Conservation (phyloP, 1,139 yeast genomes). For the Suhomyces chickasaworum region DNA sequence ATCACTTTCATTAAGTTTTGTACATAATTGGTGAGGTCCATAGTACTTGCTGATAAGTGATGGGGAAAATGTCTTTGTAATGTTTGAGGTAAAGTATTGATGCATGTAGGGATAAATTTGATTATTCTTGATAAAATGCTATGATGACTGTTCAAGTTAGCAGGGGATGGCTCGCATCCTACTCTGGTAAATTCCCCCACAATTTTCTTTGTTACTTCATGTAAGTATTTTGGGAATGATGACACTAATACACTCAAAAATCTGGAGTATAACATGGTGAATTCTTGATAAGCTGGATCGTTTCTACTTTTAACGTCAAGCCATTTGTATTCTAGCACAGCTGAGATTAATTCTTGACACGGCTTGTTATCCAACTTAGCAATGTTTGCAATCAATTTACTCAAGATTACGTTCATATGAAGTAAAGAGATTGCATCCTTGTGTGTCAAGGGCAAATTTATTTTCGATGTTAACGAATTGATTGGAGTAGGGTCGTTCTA, state of each 20-base stretch:
- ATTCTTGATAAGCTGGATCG: conserved; percentile 29
- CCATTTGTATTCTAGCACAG: conserved; percentile 57
- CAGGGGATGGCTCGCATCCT: conserved; percentile 16
- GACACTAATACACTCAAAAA: conserved; percentile 80
- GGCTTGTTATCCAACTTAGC: conserved; percentile 42
- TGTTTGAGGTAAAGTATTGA: conserved; percentile 61
- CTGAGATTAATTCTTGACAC: conserved; percentile 35
- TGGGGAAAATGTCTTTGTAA: conserved; percentile 74
- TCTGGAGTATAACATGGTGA: conserved; percentile 57
- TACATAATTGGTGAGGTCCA: conserved; percentile 62
- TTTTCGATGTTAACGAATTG: conserved; percentile 40
- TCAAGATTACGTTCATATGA: conserved; percentile 40
- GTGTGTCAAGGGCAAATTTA: conserved; percentile 35
- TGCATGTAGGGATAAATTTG: conserved; percentile 77
- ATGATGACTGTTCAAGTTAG: conserved; percentile 58
- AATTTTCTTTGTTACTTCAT: conserved; percentile 70
- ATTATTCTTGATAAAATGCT: conserved; percentile 62
- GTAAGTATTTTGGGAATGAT: conserved; percentile 86
- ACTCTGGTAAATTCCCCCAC: conserved; percentile 55
- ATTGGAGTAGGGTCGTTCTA: conserved; percentile 42
- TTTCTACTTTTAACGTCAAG: conserved; percentile 33
- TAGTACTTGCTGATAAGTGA: conserved; percentile 60
- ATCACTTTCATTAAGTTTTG: conserved; percentile 60
- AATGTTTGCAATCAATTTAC: conserved; percentile 36
- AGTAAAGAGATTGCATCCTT: conserved; percentile 38